A percentile compares a stretch with the other conserved stretches of the same genome.
These are phyloP conservation scores for Stachybotrys chartarum DNA, from an alignment of 2,329 filamentous ascomycete species.

Conservation along the genomic window DNA sequence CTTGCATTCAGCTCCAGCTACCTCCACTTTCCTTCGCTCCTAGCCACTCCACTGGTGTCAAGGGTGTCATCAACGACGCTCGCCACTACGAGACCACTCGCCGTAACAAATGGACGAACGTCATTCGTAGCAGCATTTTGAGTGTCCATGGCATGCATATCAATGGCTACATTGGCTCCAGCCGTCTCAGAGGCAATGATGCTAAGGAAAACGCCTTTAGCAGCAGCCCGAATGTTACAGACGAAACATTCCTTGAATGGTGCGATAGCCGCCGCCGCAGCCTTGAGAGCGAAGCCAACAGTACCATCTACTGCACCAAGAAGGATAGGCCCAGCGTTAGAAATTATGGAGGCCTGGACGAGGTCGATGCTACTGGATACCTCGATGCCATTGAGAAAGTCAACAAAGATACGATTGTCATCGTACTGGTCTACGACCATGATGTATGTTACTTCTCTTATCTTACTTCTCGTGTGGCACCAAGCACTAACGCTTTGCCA, in stretches of 20 bases:
- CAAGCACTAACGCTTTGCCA: constrained; percentile 30
- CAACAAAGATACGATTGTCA: neutral
- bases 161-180: neutral
- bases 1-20: too few species aligned
- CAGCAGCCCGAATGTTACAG: neutral
- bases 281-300: neutral
- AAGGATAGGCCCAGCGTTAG: neutral
- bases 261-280: neutral
- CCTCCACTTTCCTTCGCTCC: neutral
- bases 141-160: neutral
- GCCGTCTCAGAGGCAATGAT: neutral
- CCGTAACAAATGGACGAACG: neutral
- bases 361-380: neutral
- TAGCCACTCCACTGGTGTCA: neutral
- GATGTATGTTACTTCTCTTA: neutral
- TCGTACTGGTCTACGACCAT: neutral
- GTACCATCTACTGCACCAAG: neutral
- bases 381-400: neutral
- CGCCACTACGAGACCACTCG: neutral
- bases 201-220: neutral
- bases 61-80: neutral
- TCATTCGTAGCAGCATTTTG: neutral
- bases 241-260: neutral
- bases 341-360: neutral
- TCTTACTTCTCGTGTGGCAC: neutral